Evolutionary conservation across 164 flowering plant species (phyloP), one percentile per base, ranked within the genome.

Genomic region (Vitis rupestris): DNA sequence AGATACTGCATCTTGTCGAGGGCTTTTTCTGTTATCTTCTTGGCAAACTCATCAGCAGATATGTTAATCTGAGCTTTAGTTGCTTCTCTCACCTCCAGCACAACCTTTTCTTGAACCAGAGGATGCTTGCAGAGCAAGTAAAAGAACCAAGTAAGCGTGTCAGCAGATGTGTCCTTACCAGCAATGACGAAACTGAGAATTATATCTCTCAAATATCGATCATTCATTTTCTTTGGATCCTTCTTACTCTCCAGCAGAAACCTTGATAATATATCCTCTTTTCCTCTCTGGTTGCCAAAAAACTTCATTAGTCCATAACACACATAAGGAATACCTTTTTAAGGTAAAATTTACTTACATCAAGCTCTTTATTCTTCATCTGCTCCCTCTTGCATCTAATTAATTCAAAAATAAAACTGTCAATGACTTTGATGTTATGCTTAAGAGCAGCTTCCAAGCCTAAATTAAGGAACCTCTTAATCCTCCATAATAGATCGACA

Each of bases 111-210:
- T 71, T 87, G 88, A 50, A 83, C 48, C 4, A 63, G 44, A 53
- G 90, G 87, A 63, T 88, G 78, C 59, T 86, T 84, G 75, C 92
- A 83, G 13, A 87, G 73, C 83, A 84, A 61, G 76, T 84, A 84
- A 64, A 85, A 70, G 71, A 88, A 86, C 83, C 92, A 84, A 13
- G 90, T 59, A 15, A 88, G 86, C 0, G 85, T 78, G 50, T 55
- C 74, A 0, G 87, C 85, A 17, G 85, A 65, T 31, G 84, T 71
- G 75, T 88, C 88, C 69, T 80, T 86, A 8, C 92, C 92, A 3
- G 90, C 88, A 1, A 83, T 70, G 23, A 88, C 65, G 72, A 87
- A 83, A 69, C 70, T 84, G 50, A 86, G 70, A 17, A 71, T 83
- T 72, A 86, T 83, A 51, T 88, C 88, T 64, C 85, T 82, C 72